phyloP scores from a whole-genome alignment of 495 filamentous ascomycete species.

The Neurospora sp. region DNA sequence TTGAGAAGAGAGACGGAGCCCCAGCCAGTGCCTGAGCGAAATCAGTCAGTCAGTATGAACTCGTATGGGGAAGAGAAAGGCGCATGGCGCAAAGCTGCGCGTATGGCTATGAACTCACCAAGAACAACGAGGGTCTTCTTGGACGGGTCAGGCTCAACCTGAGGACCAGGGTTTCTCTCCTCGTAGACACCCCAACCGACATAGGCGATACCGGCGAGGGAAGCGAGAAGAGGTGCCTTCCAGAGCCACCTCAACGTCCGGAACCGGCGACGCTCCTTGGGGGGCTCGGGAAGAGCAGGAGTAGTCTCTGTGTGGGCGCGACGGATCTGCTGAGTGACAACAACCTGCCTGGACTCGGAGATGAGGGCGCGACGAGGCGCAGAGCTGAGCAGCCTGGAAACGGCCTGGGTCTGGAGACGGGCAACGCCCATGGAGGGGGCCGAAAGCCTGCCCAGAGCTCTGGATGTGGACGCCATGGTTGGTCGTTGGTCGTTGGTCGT shows the following conservation, averaged over 20 bases:
- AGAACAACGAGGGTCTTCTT: conserved; percentile 98
- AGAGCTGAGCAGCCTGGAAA: conserved; percentile 18
- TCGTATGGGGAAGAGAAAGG: conserved; percentile 1
- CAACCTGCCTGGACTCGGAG: conserved; percentile 12
- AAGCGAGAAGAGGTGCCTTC: conserved; percentile 63
- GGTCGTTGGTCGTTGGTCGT: conserved; percentile 2
- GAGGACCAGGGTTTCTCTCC: conserved; percentile 70
- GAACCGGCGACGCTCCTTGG: conserved; percentile 32
- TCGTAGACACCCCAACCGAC: conserved; percentile 73
- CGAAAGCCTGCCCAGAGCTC: conserved; percentile 24
- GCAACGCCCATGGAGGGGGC: conserved; percentile 14
- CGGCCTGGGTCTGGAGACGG: conserved; percentile 11
- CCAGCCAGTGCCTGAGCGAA: conserved; percentile 75
- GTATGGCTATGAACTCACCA: conserved; percentile 45
- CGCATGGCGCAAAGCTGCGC: not conserved
- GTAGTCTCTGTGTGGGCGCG: conserved; percentile 30
- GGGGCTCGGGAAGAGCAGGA: conserved; percentile 14
- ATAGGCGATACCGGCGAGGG: conserved; percentile 55
- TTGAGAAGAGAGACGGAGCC: conserved; percentile 93
- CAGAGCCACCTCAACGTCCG: conserved; percentile 46
- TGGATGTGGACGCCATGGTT: conserved; percentile 23
- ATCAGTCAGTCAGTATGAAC: conserved; percentile 10
- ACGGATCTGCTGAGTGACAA: conserved; percentile 26
- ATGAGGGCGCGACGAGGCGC: conserved; percentile 14
- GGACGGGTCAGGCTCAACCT: conserved; percentile 64